These are phyloP conservation scores for Phoma sp. DNA, from an alignment of 2,329 filamentous ascomycete species.

Conservation along the genomic window DNA sequence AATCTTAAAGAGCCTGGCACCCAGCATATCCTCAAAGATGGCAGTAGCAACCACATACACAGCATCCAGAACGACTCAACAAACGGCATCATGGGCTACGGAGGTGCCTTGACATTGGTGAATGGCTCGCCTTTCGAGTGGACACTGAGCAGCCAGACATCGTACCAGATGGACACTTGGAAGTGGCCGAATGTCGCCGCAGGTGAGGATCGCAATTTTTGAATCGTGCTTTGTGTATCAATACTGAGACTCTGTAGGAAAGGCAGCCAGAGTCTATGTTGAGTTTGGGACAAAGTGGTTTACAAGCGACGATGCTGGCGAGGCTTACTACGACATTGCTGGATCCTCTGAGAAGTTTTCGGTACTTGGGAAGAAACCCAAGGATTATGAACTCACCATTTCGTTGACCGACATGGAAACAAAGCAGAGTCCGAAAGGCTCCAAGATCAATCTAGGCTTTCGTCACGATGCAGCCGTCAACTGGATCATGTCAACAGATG, in stretches of 20 bases:
- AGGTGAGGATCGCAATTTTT: constrained; percentile 14
- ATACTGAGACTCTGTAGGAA: constrained; percentile 20
- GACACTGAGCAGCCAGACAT: constrained; percentile 35
- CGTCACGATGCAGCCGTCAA: constrained; percentile 45
- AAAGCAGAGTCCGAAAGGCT: constrained; percentile 41
- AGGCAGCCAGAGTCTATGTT: constrained; percentile 39
- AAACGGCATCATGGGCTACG: constrained; percentile 20
- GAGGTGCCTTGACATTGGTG: constrained; percentile 47
- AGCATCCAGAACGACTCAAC: not conserved
- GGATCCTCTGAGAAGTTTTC: constrained; percentile 39
- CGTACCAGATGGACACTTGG: constrained; percentile 50
- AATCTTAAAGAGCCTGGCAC: constrained; percentile 4
- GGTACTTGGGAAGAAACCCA: constrained; percentile 39
- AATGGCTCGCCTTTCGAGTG: constrained; percentile 51
- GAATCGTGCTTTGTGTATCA: not conserved
- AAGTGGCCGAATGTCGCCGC: constrained; percentile 43
- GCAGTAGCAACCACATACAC: not conserved
- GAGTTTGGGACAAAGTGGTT: constrained; percentile 39
- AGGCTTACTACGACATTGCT: constrained; percentile 43
- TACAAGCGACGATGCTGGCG: constrained; percentile 42
- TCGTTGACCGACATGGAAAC: constrained; percentile 37
- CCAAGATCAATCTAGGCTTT: constrained; percentile 44
- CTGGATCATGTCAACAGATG: constrained; percentile 47
- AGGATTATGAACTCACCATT: constrained; percentile 41
- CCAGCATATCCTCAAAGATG: constrained; percentile 1